These are phyloP conservation scores for Coemansia sp. DNA, from an alignment of 192 early-diverging fungal species.

Conservation along the genomic window DNA sequence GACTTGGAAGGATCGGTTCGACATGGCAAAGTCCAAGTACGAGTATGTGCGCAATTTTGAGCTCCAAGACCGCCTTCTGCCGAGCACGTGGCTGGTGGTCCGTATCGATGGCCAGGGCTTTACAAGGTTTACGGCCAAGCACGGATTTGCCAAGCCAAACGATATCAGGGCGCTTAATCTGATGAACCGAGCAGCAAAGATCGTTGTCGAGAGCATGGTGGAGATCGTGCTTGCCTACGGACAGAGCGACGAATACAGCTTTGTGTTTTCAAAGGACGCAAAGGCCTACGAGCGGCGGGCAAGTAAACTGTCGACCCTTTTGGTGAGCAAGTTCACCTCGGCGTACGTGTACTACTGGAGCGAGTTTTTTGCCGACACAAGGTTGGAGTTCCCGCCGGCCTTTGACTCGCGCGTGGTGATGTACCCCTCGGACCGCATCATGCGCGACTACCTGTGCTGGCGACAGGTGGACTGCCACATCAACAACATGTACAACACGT, in stretches of 20 bases:
- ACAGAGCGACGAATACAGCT: constrained; percentile 91
- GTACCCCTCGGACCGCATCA: constrained; percentile 77
- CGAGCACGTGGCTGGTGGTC: constrained; percentile 85
- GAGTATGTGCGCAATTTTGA: constrained; percentile 93
- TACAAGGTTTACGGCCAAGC: constrained; percentile 80
- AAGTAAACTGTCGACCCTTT: constrained; percentile 76
- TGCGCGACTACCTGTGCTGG: constrained; percentile 94
- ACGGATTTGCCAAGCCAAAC: constrained; percentile 77
- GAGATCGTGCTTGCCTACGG: constrained; percentile 87
- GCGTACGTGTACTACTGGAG: constrained; percentile 83
- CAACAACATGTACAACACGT: constrained; percentile 95
- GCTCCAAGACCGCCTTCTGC: constrained; percentile 67
- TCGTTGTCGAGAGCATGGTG: constrained; percentile 74
- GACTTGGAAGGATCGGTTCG: background rate
- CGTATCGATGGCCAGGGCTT: constrained; percentile 89
- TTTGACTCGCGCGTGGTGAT: constrained; percentile 89
- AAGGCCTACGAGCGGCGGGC: constrained; percentile 72
- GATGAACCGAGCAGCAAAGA: constrained; percentile 77
- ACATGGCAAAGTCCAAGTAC: constrained; percentile 93
- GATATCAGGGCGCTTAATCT: constrained; percentile 72
- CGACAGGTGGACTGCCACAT: constrained; percentile 94
- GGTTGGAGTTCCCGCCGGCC: constrained; percentile 73
- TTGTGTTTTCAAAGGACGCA: constrained; percentile 63
- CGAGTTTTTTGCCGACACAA: constrained; percentile 63
- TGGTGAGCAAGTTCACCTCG: constrained; percentile 83